phyloP scores from a whole-genome alignment of 164 flowering plant genomes.

The Paratinospora sagittata region DNA sequence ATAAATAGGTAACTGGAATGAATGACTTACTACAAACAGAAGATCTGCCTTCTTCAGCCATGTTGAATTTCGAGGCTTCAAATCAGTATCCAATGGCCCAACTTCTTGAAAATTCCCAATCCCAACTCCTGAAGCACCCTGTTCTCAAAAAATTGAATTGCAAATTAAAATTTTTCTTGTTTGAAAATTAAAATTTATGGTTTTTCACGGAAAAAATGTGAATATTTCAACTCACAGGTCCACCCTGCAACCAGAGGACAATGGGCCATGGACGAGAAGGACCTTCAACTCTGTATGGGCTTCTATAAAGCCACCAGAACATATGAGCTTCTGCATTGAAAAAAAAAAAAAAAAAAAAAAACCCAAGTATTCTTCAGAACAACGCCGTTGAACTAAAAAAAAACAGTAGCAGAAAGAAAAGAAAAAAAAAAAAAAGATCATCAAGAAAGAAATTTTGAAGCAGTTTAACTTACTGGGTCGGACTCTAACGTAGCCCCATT shows the following conservation, averaged over 20 bases:
- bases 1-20: too few relatives aligned
- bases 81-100: slow-evolving; percentile 41
- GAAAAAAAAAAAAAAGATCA: too few relatives aligned
- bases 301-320: slow-evolving; percentile 59
- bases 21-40: slow-evolving; percentile 54
- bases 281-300: slow-evolving; percentile 39
- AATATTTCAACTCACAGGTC: slow-evolving; percentile 59
- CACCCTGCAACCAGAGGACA: slow-evolving; percentile 61
- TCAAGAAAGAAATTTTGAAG: background rate
- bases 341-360: background rate
- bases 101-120: slow-evolving; percentile 53
- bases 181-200: too few relatives aligned
- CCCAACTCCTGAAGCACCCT: slow-evolving; percentile 65
- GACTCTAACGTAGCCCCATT: slow-evolving; percentile 55
- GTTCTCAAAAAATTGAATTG: background rate
- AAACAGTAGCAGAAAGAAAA: background rate
- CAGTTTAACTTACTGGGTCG: slow-evolving; percentile 35
- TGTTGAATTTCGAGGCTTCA: slow-evolving; percentile 52
- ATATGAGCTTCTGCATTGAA: slow-evolving; percentile 44
- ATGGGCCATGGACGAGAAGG: slow-evolving; percentile 45
- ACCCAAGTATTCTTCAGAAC: too few relatives aligned
- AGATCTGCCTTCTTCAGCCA: slow-evolving; percentile 59
- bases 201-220: too few relatives aligned
- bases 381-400: background rate
- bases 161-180: background rate